phyloP scores from a whole-genome alignment of 2,329 filamentous ascomycete genomes.

The Coniella lustricola region DNA sequence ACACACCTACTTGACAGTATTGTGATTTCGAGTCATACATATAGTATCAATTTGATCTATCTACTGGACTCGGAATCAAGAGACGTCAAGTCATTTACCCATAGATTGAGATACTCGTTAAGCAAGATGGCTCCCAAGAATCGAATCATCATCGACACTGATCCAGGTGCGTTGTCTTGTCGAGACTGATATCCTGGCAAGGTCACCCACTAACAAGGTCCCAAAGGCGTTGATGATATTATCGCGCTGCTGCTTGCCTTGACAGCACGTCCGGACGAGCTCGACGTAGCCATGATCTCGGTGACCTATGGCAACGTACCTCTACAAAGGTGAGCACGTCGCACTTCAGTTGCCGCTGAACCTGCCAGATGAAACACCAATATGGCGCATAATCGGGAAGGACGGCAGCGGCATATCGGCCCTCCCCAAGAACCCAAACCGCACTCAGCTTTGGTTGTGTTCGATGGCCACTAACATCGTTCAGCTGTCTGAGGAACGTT shows the following conservation, averaged over 20 bases:
- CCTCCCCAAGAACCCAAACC: neutral
- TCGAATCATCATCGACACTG: slow-evolving; percentile 91
- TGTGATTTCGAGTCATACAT: neutral
- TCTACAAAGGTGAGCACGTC: slow-evolving; percentile 61
- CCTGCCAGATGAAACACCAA: slow-evolving; percentile 5
- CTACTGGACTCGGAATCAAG: neutral
- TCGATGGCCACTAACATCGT: neutral
- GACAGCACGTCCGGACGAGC: slow-evolving; percentile 71
- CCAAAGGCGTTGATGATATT: slow-evolving; percentile 76
- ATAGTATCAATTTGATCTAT: neutral
- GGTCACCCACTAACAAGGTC: slow-evolving; percentile 12
- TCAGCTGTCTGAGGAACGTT: slow-evolving; percentile 77
- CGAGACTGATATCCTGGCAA: neutral
- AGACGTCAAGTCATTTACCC: neutral
- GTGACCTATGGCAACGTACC: slow-evolving; percentile 93
- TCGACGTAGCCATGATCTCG: slow-evolving; percentile 79
- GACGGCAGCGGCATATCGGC: neutral
- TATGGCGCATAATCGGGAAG: neutral
- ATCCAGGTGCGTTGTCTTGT: slow-evolving; percentile 55
- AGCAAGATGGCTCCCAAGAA: slow-evolving; percentile 56
- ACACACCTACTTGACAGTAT: neutral
- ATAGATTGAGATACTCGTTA: neutral
- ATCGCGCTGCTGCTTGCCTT: slow-evolving; percentile 83
- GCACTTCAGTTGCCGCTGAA: neutral
- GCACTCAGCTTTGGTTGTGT: neutral